A percentile compares a stretch with the other conserved stretches of the same genome.
phyloP scores from a whole-genome alignment of 2,329 filamentous ascomycete genomes.

The Aspergillus quadricinctus region DNA sequence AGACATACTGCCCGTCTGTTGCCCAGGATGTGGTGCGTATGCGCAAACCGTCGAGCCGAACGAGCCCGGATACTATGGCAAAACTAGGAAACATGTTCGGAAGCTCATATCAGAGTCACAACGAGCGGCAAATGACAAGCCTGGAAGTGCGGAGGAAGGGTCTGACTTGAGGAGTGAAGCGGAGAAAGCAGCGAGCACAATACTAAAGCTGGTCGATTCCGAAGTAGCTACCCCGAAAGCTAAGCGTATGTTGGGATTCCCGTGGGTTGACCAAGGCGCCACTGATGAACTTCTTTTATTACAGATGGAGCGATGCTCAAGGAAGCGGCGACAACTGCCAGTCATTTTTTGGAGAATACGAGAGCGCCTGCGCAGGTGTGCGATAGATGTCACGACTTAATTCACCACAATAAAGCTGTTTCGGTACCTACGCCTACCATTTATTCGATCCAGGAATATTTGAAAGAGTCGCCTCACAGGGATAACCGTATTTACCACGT shows the following conservation, averaged over 20 bases:
- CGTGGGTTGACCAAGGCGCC: background rate
- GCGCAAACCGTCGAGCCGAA: conserved; percentile 52
- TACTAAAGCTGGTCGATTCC: conserved; percentile 8
- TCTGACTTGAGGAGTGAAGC: conserved; percentile 4
- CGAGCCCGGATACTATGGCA: conserved; percentile 56
- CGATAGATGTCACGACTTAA: conserved; percentile 78
- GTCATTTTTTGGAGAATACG: conserved; percentile 18
- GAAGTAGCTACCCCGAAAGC: conserved; percentile 4
- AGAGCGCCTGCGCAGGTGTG: conserved; percentile 51
- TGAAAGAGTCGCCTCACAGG: conserved; percentile 82
- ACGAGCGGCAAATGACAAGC: conserved; percentile 7
- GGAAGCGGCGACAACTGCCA: conserved; percentile 16
- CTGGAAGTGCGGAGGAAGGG: conserved; percentile 13
- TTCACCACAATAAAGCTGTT: conserved; percentile 67
- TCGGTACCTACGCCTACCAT: conserved; percentile 78
- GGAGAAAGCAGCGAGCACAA: conserved; percentile 6
- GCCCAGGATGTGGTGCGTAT: conserved; percentile 61
- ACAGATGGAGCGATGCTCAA: conserved; percentile 20
- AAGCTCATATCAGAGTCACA: conserved; percentile 25
- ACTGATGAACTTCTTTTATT: conserved; percentile 2
- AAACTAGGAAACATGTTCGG: conserved; percentile 46
- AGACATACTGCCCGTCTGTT: conserved; percentile 46
- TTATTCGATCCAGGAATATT: conserved; percentile 74
- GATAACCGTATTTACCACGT: conserved; percentile 95
- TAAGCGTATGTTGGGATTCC: conserved; percentile 9